Conservation (phyloP, 306 rosid genomes). For the Gastrolobium villosum region DNA sequence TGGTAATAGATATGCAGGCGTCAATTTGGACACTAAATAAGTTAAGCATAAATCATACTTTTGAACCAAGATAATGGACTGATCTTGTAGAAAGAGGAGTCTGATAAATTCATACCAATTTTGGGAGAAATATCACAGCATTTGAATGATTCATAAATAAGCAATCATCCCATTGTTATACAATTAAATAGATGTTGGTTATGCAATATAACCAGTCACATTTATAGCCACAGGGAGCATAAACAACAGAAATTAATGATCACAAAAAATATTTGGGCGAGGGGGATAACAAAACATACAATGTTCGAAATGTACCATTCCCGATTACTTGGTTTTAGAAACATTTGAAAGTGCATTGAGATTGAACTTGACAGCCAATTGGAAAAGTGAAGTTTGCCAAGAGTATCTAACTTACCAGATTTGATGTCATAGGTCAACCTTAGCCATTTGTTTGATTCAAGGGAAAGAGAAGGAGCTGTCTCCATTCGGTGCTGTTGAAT, state of each 20-base stretch:
- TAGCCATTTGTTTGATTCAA: slow-evolving; percentile 88
- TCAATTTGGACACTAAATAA: slow-evolving; percentile 14
- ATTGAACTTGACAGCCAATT: slow-evolving; percentile 29
- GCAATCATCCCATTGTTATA: slow-evolving; percentile 15
- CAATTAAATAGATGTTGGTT: slow-evolving; percentile 12
- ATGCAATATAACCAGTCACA: slow-evolving; percentile 5
- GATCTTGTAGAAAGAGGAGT: slow-evolving; percentile 23
- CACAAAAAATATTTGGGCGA: slow-evolving; percentile 2
- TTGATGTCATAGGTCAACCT: slow-evolving; percentile 81
- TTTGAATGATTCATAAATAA: slow-evolving; percentile 12
- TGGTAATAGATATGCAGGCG: slow-evolving; percentile 34
- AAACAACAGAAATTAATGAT: slow-evolving; percentile 30
- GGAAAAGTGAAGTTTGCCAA: slow-evolving; percentile 21
- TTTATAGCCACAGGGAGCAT: slow-evolving; percentile 13
- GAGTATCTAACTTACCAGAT: slow-evolving; percentile 67
- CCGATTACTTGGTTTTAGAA: slow-evolving; percentile 32
- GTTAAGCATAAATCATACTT: slow-evolving; percentile 31
- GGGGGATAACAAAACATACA: slow-evolving; percentile 20
- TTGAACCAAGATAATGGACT: slow-evolving; percentile 20
- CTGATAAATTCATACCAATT: slow-evolving; percentile 28
- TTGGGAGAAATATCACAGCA: slow-evolving; percentile 31
- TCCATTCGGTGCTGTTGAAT: slow-evolving; percentile 63
- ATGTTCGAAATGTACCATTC: slow-evolving; percentile 22
- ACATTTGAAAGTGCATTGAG: slow-evolving; percentile 29
- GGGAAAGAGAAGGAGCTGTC: slow-evolving; percentile 67